Evolutionary conservation across 2,329 filamentous ascomycete genomes (phyloP).

Genomic region (Claviceps fusiformis): DNA sequence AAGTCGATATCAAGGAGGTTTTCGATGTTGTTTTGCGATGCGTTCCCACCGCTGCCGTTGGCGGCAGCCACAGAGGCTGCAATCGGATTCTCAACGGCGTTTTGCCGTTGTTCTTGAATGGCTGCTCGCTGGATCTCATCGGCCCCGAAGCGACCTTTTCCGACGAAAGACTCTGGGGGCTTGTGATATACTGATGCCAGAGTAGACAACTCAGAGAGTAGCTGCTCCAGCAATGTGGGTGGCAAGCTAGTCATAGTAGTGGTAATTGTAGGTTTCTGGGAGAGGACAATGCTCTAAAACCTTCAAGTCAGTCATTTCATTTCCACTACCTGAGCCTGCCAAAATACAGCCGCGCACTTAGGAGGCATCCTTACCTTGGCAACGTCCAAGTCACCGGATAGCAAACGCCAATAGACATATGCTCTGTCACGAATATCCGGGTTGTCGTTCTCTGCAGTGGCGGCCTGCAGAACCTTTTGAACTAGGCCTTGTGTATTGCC

Average conservation of each 20-base stretch:
- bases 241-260: conserved; percentile 89
- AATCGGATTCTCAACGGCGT: conserved; percentile 86
- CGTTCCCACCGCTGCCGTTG: conserved; percentile 40
- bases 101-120: conserved; percentile 89
- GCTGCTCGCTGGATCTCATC: conserved; percentile 90
- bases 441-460: conserved; percentile 92
- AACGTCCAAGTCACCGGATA: conserved; percentile 81
- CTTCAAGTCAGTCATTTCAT: background rate
- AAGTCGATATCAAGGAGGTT: conserved; percentile 95
- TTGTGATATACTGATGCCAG: conserved; percentile 98
- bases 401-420: conserved; percentile 94
- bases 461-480: conserved; percentile 84
- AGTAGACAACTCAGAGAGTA: conserved; percentile 86
- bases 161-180: conserved; percentile 93
- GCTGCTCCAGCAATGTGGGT: conserved; percentile 67
- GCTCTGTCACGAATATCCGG: conserved; percentile 93
- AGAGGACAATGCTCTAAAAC: conserved; percentile 66
- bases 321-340: background rate
- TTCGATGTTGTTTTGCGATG: conserved; percentile 67
- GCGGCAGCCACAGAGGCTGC: conserved; percentile 68
- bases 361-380: conserved; percentile 51
- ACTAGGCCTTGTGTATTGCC: conserved; percentile 82
- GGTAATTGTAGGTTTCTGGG: conserved; percentile 85
- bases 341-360: no score
- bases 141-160: conserved; percentile 84